These are phyloP conservation scores for Amanita inopinata DNA, from an alignment of 768 basidiomycete genomes.

Conservation along the genomic window DNA sequence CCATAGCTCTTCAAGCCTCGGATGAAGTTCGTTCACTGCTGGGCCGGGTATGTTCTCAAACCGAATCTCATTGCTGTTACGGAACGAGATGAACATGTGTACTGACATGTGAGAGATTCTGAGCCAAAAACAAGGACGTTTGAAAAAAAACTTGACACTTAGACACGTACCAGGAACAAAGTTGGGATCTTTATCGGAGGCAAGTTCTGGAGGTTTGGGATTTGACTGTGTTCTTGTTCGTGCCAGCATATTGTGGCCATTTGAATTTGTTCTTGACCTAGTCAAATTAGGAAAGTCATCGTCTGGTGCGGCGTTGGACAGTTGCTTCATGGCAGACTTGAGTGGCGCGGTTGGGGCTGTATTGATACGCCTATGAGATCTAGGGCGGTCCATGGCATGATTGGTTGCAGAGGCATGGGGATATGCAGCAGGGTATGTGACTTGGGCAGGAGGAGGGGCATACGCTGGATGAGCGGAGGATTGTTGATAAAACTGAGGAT, in stretches of 20 bases:
- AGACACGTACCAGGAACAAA: constrained; percentile 9
- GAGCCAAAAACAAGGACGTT: too few species aligned
- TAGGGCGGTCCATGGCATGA: neutral
- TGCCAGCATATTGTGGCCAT: constrained; percentile 10
- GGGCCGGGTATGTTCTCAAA: constrained; percentile 40
- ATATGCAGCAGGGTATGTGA: neutral
- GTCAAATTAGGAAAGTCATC: constrained; percentile 16
- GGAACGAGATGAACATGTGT: constrained; percentile 66
- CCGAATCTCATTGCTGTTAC: constrained; percentile 53
- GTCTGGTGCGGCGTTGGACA: constrained; percentile 18
- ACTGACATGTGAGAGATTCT: constrained; percentile 33
- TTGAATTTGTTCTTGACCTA: constrained; percentile 17
- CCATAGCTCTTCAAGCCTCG: constrained; percentile 49
- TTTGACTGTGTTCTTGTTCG: constrained; percentile 12
- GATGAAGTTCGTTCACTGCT: constrained; percentile 50
- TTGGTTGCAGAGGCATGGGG: neutral
- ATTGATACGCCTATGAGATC: constrained; percentile 16
- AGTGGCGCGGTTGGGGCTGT: constrained; percentile 23
- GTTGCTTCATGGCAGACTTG: constrained; percentile 53
- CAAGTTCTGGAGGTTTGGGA: constrained; percentile 6
- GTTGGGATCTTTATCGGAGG: constrained; percentile 5
- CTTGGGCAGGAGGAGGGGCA: neutral
- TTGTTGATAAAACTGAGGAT: constrained; percentile 25
- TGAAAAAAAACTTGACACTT: neutral
- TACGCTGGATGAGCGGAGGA: constrained; percentile 13